Evolutionary conservation across 2,329 filamentous ascomycete species (phyloP), one percentile per base, ranked within the genome.

Genomic region (Chaetomium strumarium): DNA sequence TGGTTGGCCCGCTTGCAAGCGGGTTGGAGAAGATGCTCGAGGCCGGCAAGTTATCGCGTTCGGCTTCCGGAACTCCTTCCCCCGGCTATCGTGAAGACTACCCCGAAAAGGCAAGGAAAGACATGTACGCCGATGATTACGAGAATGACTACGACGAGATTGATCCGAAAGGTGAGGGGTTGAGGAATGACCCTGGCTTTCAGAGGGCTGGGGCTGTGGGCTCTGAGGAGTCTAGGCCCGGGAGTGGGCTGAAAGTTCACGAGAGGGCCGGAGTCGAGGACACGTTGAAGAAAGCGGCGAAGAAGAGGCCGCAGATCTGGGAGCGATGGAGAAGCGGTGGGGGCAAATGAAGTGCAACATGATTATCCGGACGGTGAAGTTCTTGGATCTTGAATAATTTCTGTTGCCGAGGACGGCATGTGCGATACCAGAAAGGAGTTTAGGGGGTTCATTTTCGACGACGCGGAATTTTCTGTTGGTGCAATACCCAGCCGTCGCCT

Each of bases 131-230:
- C 9, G 51, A 48, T 10, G 59, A 33, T 55, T 60, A 10, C 17
- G 54, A 53, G 5, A 34, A 49, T 8, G 64, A 65, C 36, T 66
- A 65, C 29, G 69, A 72, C 37, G 71, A 72, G 39, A 72, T 73
- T 57, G 71, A 72, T 30, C 64, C 70, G 14, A 75, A 74, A 58
- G 73, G 72, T 8, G 70, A 73, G 38, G 70, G 77, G 63, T 70
- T 78, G n/a, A 69, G 70, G 49, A 73, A 75, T 55, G 70, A 80
- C 31, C 72, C 75, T 3, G 62, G 53, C 1, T 65, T 64, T 45
- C 54, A 62, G 44, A 60, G 55, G 46, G 62, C 63, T 8, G 62
- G 62, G 17, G 55, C 52, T 24, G 13, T 47, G 29, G 38, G 51
- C n/a, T 39, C 36, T 9, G 36, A 34, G 13, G 33, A 41, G 33